Base-by-base conservation (phyloP, 2,329 filamentous ascomycete genomes). In the Juglanconis sp. region DNA sequence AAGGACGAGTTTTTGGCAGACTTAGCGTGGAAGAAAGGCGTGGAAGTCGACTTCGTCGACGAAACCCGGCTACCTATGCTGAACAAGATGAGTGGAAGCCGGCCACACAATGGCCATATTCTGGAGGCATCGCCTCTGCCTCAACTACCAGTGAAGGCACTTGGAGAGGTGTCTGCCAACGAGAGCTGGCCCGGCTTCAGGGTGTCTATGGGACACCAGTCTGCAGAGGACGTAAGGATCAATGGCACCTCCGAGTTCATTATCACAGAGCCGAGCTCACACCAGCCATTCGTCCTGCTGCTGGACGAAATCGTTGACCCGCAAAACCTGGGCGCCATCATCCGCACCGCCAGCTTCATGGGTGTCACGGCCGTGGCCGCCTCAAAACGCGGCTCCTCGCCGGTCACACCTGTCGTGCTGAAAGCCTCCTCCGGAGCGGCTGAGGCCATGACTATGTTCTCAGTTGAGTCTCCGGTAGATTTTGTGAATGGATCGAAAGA, bases 391-490 rank as follows among this genome's bases (percentile, higher is more conserved):
- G 88, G 86, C 67, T 91, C 89, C 15, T 90, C 93, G 0, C 83
- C 87, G 0, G 78, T 97, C 62, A 90, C 88, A 7, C 83, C 92
- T 0, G 84, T 93, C 8, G 87, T 91, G 0, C 82, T 96, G 62
- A 98, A 98, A 73, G 90, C 94, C 0, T 92, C 93, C 1, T 88
- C 92, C 0, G 95, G 95, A 7, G 94, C 94, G 3, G 87, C 90
- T 3, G 95, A 99, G 75, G 86, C 87, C 35, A 77, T 97, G 54
- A 84, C 85, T 0, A 76, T 97, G 1, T 87, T 97, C 63, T 83
- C 84, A 0, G 81, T 96, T 24, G 79, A 80, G 35, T 84, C 88
- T 35, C 83, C 92, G 0, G 76, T 81, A 0, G 78, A 81, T 2
- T 97, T 99, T 68, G 78, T 98, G 15, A 77, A 81, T 35, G 75